A percentile compares a stretch with the other conserved stretches of the same genome.
phyloP scores from a whole-genome alignment of 257 asterid species.

The Ocimum tenuiflorum region DNA sequence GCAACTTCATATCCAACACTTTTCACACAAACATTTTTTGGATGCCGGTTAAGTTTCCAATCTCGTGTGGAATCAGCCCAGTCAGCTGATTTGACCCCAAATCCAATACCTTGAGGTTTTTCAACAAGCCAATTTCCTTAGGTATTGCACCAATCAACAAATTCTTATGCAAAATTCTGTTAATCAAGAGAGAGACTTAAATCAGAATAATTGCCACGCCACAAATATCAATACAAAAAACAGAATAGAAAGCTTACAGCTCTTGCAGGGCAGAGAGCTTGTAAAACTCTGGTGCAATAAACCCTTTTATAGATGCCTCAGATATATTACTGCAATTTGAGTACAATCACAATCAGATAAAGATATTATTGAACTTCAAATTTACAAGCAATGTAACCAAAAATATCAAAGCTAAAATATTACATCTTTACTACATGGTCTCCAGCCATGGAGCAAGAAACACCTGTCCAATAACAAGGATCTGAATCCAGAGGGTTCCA shows the following conservation, averaged over 20 bases:
- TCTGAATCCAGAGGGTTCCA: slow-evolving; percentile 64
- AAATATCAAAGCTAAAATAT: slow-evolving; percentile 24
- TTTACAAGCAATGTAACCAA: too few relatives aligned
- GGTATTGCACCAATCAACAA: slow-evolving; percentile 74
- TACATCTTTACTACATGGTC: slow-evolving; percentile 78
- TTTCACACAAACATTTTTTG: slow-evolving; percentile 53
- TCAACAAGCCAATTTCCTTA: slow-evolving; percentile 70
- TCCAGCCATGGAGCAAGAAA: slow-evolving; percentile 57
- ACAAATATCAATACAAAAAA: not conserved
- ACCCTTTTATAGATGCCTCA: slow-evolving; percentile 62
- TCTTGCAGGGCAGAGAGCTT: slow-evolving; percentile 56
- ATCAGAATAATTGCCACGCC: slow-evolving; percentile 4
- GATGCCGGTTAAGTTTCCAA: slow-evolving; percentile 58
- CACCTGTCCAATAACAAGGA: slow-evolving; percentile 76
- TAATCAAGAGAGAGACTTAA: slow-evolving; percentile 10
- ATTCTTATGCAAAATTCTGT: slow-evolving; percentile 73
- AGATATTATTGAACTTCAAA: too few relatives aligned
- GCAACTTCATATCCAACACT: not conserved
- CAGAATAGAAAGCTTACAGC: slow-evolving; percentile 58
- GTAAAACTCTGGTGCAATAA: slow-evolving; percentile 63
- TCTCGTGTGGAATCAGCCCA: slow-evolving; percentile 76
- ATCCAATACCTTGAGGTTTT: slow-evolving; percentile 62
- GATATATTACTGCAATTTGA: slow-evolving; percentile 61
- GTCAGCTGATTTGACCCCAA: slow-evolving; percentile 71
- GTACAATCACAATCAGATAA: not conserved